Evolutionary conservation across 2,329 filamentous ascomycete genomes (phyloP).

Genomic region (Talaromyces funiculosus): DNA sequence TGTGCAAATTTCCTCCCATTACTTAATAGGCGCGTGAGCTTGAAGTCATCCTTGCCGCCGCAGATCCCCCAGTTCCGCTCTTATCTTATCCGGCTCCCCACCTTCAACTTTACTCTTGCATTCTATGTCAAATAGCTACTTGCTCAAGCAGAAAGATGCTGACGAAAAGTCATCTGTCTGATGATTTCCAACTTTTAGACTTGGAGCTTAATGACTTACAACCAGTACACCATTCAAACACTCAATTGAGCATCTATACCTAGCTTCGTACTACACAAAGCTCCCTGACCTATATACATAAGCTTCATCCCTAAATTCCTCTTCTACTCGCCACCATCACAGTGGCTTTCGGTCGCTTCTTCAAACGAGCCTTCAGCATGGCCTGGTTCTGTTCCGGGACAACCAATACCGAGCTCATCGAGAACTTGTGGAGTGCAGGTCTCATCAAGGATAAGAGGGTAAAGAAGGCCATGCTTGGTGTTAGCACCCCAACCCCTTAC

Average conservation of each 20-base stretch:
- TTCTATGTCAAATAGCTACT: too few relatives aligned
- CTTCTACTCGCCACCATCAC: neutral
- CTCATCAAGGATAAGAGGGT: conserved; percentile 69
- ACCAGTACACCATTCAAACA: neutral
- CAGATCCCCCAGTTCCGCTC: neutral
- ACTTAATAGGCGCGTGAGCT: conserved; percentile 2
- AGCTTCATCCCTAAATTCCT: neutral
- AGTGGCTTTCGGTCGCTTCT: conserved; percentile 13
- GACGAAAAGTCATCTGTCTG: neutral
- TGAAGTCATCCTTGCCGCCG: conserved; percentile 7
- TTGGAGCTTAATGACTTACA: neutral
- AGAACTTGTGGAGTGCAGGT: conserved; percentile 66
- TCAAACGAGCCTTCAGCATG: conserved; percentile 50
- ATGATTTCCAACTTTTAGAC: neutral
- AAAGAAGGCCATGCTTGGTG: conserved; percentile 72
- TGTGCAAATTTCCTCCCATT: too few relatives aligned
- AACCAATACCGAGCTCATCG: conserved; percentile 68
- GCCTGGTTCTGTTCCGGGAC: conserved; percentile 80
- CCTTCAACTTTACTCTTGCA: neutral
- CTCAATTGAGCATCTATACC: neutral
- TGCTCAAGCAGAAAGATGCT: neutral
- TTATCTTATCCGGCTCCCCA: conserved; percentile 5
- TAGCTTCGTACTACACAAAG: neutral
- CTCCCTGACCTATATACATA: neutral
- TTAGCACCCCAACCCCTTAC: conserved; percentile 33